These are phyloP conservation scores for Debaryomycetaceae sp. DNA, from an alignment of 1,139 yeast genomes.

Conservation along the genomic window DNA sequence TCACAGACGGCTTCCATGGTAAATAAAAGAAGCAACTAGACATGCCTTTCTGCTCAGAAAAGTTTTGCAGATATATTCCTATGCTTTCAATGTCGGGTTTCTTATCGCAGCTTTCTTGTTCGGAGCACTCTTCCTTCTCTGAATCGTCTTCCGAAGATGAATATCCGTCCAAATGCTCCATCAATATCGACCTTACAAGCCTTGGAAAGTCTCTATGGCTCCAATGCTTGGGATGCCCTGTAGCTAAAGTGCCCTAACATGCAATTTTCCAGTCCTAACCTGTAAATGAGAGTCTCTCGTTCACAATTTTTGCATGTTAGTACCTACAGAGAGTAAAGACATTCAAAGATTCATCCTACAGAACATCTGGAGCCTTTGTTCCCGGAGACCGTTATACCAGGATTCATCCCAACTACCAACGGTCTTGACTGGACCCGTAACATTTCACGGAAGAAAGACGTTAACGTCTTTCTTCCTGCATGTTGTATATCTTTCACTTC, in stretches of 20 bases:
- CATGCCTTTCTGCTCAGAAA: constrained; percentile 9
- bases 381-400: too few species aligned
- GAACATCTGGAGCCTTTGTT: too few species aligned
- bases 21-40: constrained; percentile 10
- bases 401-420: too few species aligned
- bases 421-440: too few species aligned
- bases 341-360: too few species aligned
- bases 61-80: constrained; percentile 14
- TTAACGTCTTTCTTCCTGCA: too few species aligned
- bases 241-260: not conserved
- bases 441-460: too few species aligned
- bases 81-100: constrained; percentile 4
- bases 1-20: constrained; percentile 13
- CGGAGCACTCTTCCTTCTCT: constrained; percentile 4
- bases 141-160: constrained; percentile 1
- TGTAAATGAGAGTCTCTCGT: too few species aligned
- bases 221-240: not conserved
- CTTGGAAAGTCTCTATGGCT: not conserved
- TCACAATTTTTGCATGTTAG: too few species aligned
- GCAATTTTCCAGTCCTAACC: not conserved
- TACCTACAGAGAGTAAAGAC: too few species aligned
- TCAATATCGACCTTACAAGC: not conserved
- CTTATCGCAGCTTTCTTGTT: not conserved
- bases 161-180: constrained; percentile 4
- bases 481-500: too few species aligned